Evolutionary conservation across 495 filamentous ascomycete species (phyloP).

Genomic region (Massariosphaeria phaeospora): DNA sequence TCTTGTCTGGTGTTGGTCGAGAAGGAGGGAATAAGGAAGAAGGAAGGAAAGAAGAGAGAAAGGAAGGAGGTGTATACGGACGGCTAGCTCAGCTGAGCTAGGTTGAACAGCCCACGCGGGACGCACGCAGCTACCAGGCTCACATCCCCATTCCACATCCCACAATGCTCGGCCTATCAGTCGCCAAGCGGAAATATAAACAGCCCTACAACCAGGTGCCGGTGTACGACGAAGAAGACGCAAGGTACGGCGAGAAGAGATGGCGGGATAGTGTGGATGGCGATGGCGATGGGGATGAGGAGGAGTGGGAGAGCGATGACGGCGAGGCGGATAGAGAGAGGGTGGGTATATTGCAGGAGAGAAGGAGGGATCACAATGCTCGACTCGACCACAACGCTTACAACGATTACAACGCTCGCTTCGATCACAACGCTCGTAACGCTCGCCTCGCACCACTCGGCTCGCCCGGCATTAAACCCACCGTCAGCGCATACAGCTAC

Average conservation of each 20-base stretch:
- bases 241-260: constrained; percentile 22
- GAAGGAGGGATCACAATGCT: too few relatives aligned
- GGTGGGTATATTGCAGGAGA: too few relatives aligned
- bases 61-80: too few relatives aligned
- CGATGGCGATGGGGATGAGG: too few relatives aligned
- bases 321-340: too few relatives aligned
- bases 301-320: too few relatives aligned
- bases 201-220: constrained; percentile 28
- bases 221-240: constrained; percentile 18
- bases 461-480: constrained; percentile 15
- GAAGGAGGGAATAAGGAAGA: too few relatives aligned
- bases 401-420: constrained; percentile 12
- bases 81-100: too few relatives aligned
- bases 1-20: too few relatives aligned
- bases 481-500: constrained; percentile 34
- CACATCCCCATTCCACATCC: too few relatives aligned
- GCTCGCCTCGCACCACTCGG: constrained; percentile 12
- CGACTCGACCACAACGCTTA: constrained; percentile 24
- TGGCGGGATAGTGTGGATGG: constrained; percentile 11
- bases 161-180: constrained; percentile 23
- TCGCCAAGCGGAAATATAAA: constrained; percentile 32
- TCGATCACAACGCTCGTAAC: constrained; percentile 25
- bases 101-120: not conserved
- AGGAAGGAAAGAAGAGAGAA: too few relatives aligned
- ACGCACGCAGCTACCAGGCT: not conserved